These are phyloP conservation scores for Nevesoporus exiguus DNA, from an alignment of 768 basidiomycete genomes.

Conservation along the genomic window DNA sequence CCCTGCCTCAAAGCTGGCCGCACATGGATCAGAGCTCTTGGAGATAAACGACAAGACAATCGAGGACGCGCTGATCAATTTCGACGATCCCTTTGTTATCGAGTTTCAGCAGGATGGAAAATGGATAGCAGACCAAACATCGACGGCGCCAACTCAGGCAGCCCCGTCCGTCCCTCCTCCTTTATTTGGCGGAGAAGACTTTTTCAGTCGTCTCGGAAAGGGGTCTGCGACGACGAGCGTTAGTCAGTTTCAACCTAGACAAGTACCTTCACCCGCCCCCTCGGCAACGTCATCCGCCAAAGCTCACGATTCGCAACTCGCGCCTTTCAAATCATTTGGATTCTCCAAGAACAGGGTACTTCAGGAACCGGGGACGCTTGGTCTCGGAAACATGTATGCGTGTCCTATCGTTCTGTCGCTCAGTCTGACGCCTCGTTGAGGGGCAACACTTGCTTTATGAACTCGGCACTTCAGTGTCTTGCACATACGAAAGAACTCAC, in stretches of 20 bases:
- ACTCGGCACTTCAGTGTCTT: constrained; percentile 95
- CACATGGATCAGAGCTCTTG: constrained; percentile 39
- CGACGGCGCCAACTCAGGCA: constrained; percentile 4
- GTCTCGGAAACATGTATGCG: constrained; percentile 82
- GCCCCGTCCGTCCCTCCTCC: constrained; percentile 38
- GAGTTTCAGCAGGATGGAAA: constrained; percentile 60
- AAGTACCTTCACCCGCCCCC: constrained; percentile 20
- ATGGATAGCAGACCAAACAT: constrained; percentile 51
- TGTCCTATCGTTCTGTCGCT: neutral
- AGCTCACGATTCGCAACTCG: constrained; percentile 23
- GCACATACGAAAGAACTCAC: constrained; percentile 87
- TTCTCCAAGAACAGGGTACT: constrained; percentile 38
- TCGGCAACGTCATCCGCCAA: constrained; percentile 23
- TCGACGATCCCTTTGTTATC: constrained; percentile 71
- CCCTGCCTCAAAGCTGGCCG: constrained; percentile 25
- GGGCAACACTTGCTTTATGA: constrained; percentile 99
- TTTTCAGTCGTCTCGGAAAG: constrained; percentile 48
- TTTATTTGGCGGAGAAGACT: constrained; percentile 53
- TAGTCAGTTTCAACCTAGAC: constrained; percentile 24
- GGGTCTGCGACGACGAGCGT: constrained; percentile 19
- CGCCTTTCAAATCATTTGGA: constrained; percentile 32
- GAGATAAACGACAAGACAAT: constrained; percentile 45
- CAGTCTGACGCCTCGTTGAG: constrained; percentile 36
- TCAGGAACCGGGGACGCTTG: constrained; percentile 72
- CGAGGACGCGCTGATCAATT: constrained; percentile 54